Evolutionary conservation across 2,329 filamentous ascomycete species (phyloP).

Genomic region (Rutstroemia sp.): DNA sequence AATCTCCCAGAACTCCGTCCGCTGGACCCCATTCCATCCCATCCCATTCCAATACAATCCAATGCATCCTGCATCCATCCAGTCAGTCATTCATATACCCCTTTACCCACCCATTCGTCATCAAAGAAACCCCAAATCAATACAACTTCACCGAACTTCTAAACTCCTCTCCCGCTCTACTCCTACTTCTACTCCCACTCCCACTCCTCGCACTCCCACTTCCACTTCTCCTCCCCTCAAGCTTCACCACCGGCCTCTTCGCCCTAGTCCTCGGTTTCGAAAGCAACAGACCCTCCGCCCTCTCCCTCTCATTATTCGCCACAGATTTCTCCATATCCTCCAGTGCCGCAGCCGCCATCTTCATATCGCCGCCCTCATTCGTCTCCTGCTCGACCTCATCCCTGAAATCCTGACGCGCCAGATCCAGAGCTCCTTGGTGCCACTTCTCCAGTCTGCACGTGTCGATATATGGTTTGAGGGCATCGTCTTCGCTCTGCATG

Average conservation of each 20-base stretch:
- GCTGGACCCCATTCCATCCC: neutral
- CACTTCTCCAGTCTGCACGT: slow-evolving; percentile 65
- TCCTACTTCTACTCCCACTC: slow-evolving; percentile 16
- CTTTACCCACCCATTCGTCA: neutral
- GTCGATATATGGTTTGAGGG: slow-evolving; percentile 57
- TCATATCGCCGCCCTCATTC: slow-evolving; percentile 18
- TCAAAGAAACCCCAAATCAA: neutral
- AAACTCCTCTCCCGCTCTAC: slow-evolving; percentile 10
- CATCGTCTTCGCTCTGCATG: slow-evolving; percentile 64
- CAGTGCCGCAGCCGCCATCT: slow-evolving; percentile 15
- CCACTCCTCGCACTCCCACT: slow-evolving; percentile 9
- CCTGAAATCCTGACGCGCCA: slow-evolving; percentile 33
- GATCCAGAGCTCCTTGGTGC: slow-evolving; percentile 39
- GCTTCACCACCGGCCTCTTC: slow-evolving; percentile 16
- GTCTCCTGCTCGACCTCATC: slow-evolving; percentile 27
- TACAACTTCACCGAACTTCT: slow-evolving; percentile 14
- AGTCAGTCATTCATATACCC: neutral
- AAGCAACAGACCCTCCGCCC: slow-evolving; percentile 20
- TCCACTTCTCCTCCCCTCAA: slow-evolving; percentile 17
- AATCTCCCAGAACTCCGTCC: neutral
- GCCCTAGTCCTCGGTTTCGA: slow-evolving; percentile 18
- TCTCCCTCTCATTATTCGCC: slow-evolving; percentile 23
- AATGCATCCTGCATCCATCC: neutral
- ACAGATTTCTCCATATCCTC: slow-evolving; percentile 24
- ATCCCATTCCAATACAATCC: neutral